phyloP scores from a whole-genome alignment of 1,284 basidiomycete species.

The Ustilago trichophora region DNA sequence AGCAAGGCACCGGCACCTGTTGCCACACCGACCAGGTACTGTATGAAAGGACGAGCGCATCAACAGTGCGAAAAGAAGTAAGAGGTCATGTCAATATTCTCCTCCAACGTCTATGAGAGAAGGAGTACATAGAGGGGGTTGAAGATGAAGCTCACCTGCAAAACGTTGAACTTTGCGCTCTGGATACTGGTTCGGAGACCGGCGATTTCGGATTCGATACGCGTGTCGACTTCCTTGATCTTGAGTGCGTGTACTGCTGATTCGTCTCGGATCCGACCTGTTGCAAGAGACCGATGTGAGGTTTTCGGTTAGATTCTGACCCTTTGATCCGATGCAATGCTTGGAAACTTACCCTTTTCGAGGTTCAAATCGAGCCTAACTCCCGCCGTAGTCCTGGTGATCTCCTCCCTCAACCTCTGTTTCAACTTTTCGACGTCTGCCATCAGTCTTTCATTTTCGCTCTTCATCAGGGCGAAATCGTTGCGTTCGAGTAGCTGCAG shows the following conservation, averaged over 20 bases:
- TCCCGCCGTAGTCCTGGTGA: slow-evolving; percentile 89
- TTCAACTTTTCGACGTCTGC: slow-evolving; percentile 95
- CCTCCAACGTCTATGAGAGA: no score
- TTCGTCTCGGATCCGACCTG: slow-evolving; percentile 84
- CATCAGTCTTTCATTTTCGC: slow-evolving; percentile 90
- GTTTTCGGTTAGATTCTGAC: no score
- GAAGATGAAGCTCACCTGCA: slow-evolving; percentile 48
- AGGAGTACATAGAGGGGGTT: no score
- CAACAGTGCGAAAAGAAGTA: no score
- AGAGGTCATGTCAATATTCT: no score
- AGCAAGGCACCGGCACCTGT: slow-evolving; percentile 86
- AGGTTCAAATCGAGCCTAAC: slow-evolving; percentile 94
- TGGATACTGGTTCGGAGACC: slow-evolving; percentile 88
- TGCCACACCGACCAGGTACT: slow-evolving; percentile 70
- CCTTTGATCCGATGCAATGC: no score
- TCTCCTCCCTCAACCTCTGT: slow-evolving; percentile 82
- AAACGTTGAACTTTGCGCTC: slow-evolving; percentile 78
- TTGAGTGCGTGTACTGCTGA: slow-evolving; percentile 90
- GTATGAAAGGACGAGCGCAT: background rate
- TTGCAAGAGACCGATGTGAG: no score
- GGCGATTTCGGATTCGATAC: slow-evolving; percentile 96
- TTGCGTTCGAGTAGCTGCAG: slow-evolving; percentile 97
- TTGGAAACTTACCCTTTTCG: slow-evolving; percentile 79
- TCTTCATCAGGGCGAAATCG: slow-evolving; percentile 92
- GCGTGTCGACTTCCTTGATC: slow-evolving; percentile 97